phyloP scores from a whole-genome alignment of 2,329 filamentous ascomycete genomes.

The Magnaporthiopsis incrustans region DNA sequence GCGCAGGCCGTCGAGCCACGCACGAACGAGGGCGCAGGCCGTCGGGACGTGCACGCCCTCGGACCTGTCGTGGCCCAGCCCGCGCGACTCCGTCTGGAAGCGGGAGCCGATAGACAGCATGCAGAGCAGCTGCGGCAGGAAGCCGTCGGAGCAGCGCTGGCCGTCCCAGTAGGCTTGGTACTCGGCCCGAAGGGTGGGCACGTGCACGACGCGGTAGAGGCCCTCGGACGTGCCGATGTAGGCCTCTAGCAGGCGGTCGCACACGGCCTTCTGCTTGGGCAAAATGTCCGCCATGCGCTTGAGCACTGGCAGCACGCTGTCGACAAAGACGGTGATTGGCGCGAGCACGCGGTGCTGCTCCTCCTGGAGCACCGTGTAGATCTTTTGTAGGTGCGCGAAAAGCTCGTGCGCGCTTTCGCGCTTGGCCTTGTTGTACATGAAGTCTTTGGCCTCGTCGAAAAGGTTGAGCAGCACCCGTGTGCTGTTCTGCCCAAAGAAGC shows the following conservation, averaged over 20 bases:
- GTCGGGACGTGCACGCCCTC: slow-evolving; percentile 51
- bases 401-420: slow-evolving; percentile 33
- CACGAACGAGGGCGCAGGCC: slow-evolving; percentile 44
- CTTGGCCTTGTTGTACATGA: slow-evolving; percentile 34
- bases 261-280: slow-evolving; percentile 37
- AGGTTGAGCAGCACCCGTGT: slow-evolving; percentile 45
- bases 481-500: slow-evolving; percentile 46
- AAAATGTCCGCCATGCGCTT: slow-evolving; percentile 51
- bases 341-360: slow-evolving; percentile 37
- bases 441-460: slow-evolving; percentile 46
- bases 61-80: slow-evolving; percentile 40
- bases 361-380: slow-evolving; percentile 39
- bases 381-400: slow-evolving; percentile 35
- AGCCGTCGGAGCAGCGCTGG: slow-evolving; percentile 34
- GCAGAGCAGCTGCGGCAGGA: slow-evolving; percentile 45
- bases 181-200: slow-evolving; percentile 41
- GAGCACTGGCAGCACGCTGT: slow-evolving; percentile 49
- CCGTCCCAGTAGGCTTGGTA: slow-evolving; percentile 43
- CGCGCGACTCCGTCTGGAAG: slow-evolving; percentile 42
- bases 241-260: slow-evolving; percentile 40
- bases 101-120: slow-evolving; percentile 46
- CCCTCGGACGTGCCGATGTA: slow-evolving; percentile 45
- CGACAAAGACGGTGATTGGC: slow-evolving; percentile 48
- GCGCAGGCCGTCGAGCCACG: slow-evolving; percentile 43
- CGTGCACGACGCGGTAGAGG: slow-evolving; percentile 45